These are phyloP conservation scores for Solanum boliviense DNA, from an alignment of 257 asterid genomes.

Conservation along the genomic window DNA sequence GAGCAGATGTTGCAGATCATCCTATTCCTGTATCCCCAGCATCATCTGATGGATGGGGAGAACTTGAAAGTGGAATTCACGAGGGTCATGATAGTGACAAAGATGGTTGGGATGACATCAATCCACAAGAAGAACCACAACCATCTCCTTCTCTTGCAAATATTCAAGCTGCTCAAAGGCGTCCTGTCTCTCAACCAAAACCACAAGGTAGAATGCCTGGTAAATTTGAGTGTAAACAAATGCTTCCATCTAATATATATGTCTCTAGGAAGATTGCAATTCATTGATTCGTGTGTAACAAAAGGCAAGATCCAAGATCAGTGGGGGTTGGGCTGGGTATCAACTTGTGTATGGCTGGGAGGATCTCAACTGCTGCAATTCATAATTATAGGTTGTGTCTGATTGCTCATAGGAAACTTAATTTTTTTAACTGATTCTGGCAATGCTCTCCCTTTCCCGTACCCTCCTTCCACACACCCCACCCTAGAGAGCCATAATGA, in stretches of 20 bases:
- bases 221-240: not conserved
- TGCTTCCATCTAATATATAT: not conserved
- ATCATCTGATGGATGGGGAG: conserved; percentile 96
- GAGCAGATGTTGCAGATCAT: conserved; percentile 37
- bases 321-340: not conserved
- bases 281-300: not conserved
- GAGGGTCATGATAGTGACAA: conserved; percentile 48
- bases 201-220: conserved; percentile 40
- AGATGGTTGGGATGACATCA: conserved; percentile 93
- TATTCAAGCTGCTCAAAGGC: conserved; percentile 87
- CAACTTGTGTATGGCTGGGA: not conserved
- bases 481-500: not conserved
- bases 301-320: not conserved
- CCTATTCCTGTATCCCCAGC: conserved; percentile 62
- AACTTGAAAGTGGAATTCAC: conserved; percentile 59
- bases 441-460: not conserved
- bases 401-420: not conserved
- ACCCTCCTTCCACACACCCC: not conserved
- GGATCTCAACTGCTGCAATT: not conserved
- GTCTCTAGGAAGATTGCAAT: not conserved
- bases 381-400: not conserved
- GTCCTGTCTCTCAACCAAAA: conserved; percentile 63
- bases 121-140: conserved; percentile 71
- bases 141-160: conserved; percentile 75
- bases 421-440: not conserved